phyloP scores from a whole-genome alignment of 441 rosid genomes.

The Cnidoscolus chayamansa region DNA sequence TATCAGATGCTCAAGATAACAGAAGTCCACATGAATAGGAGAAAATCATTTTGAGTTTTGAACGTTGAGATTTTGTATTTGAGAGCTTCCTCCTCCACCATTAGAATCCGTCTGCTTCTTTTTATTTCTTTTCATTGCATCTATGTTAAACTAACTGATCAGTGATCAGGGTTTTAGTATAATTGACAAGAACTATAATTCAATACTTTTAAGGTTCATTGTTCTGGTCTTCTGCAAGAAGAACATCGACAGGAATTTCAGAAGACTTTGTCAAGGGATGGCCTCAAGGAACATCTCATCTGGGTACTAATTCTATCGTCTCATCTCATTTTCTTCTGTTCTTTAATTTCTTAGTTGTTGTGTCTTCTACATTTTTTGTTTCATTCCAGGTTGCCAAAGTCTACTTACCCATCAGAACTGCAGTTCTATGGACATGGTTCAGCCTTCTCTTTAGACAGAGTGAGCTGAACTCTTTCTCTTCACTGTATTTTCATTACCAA shows the following conservation, averaged over 20 bases:
- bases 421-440: conserved; percentile 35
- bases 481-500: not conserved
- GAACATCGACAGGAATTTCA: not conserved
- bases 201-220: not conserved
- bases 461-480: conserved; percentile 25
- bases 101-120: not conserved
- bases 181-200: not conserved
- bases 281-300: conserved; percentile 25
- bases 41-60: conserved; percentile 17
- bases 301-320: conserved; percentile 24
- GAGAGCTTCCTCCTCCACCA: conserved; percentile 8
- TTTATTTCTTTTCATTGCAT: no score
- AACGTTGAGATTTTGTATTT: conserved; percentile 27
- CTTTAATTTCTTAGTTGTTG: not conserved
- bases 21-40: conserved; percentile 13
- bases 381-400: conserved; percentile 42
- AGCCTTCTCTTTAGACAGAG: conserved; percentile 44
- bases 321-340: not conserved
- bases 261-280: conserved; percentile 26
- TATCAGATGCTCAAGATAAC: conserved; percentile 11
- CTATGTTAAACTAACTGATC: not conserved
- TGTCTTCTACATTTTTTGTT: not conserved
- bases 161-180: not conserved
- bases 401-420: conserved; percentile 35
- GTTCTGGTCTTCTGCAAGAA: no score